Evolutionary conservation across 2,329 filamentous ascomycete species (phyloP).

Genomic region (Beauveria medogensis): DNA sequence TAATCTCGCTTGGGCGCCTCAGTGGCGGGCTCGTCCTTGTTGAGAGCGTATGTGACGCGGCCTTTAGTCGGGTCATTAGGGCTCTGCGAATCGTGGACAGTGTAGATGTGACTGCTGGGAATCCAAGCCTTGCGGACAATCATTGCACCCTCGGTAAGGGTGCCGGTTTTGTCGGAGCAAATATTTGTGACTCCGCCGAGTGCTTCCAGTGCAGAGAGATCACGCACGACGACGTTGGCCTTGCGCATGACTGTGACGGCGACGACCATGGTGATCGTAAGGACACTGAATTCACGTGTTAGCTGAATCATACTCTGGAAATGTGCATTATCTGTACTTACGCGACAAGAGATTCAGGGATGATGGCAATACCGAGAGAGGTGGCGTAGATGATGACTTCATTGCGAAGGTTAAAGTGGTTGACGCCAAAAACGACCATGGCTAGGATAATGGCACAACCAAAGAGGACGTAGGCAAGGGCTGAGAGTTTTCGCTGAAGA

Average conservation of each 20-base stretch:
- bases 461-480: slow-evolving; percentile 70
- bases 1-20: slow-evolving; percentile 43
- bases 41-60: slow-evolving; percentile 38
- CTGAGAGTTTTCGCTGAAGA: slow-evolving; percentile 68
- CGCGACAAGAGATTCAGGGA: slow-evolving; percentile 58
- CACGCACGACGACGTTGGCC: slow-evolving; percentile 56
- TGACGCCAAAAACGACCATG: slow-evolving; percentile 50
- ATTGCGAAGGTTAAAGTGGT: slow-evolving; percentile 41
- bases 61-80: slow-evolving; percentile 55
- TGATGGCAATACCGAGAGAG: slow-evolving; percentile 52
- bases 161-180: slow-evolving; percentile 68
- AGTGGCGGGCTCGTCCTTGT: slow-evolving; percentile 24
- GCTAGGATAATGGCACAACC: slow-evolving; percentile 55
- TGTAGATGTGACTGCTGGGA: slow-evolving; percentile 47
- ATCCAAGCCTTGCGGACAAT: slow-evolving; percentile 61
- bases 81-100: slow-evolving; percentile 52
- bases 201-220: slow-evolving; percentile 59
- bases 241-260: slow-evolving; percentile 58
- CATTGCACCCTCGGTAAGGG: slow-evolving; percentile 61
- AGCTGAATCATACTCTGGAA: slow-evolving; percentile 8
- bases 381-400: slow-evolving; percentile 52
- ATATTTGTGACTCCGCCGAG: slow-evolving; percentile 65
- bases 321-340: slow-evolving; percentile 23
- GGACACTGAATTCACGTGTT: slow-evolving; percentile 32
- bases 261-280: slow-evolving; percentile 64